Evolutionary conservation across 257 asterid species (phyloP).

Genomic region (Scutellaria baicalensis): DNA sequence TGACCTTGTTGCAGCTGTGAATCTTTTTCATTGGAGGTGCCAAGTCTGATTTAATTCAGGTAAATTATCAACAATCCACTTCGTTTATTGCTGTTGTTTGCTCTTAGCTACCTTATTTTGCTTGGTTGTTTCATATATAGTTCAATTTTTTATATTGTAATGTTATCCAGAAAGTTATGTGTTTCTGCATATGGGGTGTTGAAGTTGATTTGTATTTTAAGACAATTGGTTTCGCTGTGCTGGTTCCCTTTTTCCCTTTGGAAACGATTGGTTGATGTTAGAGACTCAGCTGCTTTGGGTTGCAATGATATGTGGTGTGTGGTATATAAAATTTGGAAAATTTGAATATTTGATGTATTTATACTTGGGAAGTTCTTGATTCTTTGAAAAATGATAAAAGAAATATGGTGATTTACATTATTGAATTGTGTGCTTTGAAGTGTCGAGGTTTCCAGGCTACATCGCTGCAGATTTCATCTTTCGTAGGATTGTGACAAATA

Average conservation of each 20-base stretch:
- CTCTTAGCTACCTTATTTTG: neutral
- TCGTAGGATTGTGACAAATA: neutral
- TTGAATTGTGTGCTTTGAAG: neutral
- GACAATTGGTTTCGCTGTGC: neutral
- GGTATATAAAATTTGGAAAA: neutral
- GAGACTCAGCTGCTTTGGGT: neutral
- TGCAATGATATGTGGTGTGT: neutral
- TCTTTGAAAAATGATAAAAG: neutral
- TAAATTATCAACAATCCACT: conserved; percentile 1
- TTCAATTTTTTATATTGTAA: neutral
- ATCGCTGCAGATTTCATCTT: neutral
- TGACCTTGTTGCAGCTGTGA: conserved; percentile 12
- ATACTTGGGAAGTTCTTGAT: neutral
- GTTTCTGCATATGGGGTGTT: neutral
- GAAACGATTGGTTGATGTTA: neutral
- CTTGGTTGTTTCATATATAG: neutral
- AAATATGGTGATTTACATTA: neutral
- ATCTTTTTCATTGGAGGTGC: conserved; percentile 6
- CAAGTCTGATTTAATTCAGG: conserved; percentile 8
- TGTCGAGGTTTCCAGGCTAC: neutral
- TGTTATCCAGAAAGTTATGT: neutral
- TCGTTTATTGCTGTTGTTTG: neutral
- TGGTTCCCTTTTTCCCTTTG: neutral
- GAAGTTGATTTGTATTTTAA: neutral
- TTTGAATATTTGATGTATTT: neutral